These are phyloP conservation scores for Fusarium armeniacum DNA, from an alignment of 2,329 filamentous ascomycete genomes.

Conservation along the genomic window DNA sequence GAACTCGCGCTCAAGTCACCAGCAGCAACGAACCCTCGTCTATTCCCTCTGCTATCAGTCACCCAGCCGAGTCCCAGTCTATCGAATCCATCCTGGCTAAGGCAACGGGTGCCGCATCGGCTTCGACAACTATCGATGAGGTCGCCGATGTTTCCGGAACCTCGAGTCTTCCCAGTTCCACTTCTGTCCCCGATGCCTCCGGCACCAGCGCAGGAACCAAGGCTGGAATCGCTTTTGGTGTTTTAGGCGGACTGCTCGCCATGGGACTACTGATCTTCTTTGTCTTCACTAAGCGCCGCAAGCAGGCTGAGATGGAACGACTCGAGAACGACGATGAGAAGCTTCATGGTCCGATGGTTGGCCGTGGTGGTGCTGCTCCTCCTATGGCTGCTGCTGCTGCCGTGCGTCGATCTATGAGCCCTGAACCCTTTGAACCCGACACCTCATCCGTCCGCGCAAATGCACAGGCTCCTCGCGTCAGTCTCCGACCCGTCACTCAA, in stretches of 20 bases:
- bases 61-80: constrained; percentile 47
- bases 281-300: constrained; percentile 77
- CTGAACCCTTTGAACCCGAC: constrained; percentile 26
- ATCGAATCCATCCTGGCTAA: constrained; percentile 52
- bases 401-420: constrained; percentile 31
- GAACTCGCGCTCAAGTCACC: constrained; percentile 30
- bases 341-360: constrained; percentile 57
- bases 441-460: constrained; percentile 54
- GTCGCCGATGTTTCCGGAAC: constrained; percentile 35
- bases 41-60: constrained; percentile 49
- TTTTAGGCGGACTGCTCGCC: constrained; percentile 77
- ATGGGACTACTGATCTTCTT: constrained; percentile 79
- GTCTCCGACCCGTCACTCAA: constrained; percentile 85
- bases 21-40: constrained; percentile 39
- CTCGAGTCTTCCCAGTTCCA: constrained; percentile 40
- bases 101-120: constrained; percentile 43
- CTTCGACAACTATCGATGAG: constrained; percentile 35
- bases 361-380: constrained; percentile 45
- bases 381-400: constrained; percentile 23
- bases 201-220: constrained; percentile 64
- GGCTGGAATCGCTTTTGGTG: constrained; percentile 87
- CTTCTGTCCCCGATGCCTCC: constrained; percentile 41
- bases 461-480: constrained; percentile 80
- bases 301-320: constrained; percentile 67
- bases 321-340: constrained; percentile 77